Percentiles rank a stretch among this genome's conserved stretches.
phyloP scores from a whole-genome alignment of 73 alveolate genomes.

The Durusdinium trenchii region DNA sequence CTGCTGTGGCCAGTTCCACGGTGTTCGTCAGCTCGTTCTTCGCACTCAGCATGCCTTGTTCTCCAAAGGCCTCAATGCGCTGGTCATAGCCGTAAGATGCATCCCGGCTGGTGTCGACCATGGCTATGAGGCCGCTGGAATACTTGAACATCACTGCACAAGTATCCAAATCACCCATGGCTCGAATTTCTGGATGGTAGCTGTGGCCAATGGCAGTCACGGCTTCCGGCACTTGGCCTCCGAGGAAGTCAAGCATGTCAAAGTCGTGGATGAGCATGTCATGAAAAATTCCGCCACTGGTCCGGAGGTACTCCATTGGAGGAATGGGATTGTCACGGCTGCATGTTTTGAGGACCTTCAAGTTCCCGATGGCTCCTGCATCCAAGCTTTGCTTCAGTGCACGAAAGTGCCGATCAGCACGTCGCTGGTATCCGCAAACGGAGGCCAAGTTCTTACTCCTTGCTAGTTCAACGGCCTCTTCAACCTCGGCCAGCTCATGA shows the following conservation, averaged over 20 bases:
- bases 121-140: constrained; percentile 64
- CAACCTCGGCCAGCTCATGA: constrained; percentile 89
- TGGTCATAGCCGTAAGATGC: constrained; percentile 91
- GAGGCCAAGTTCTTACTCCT: constrained; percentile 54
- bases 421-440: constrained; percentile 87
- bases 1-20: constrained; percentile 46
- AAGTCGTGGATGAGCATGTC: constrained; percentile 96
- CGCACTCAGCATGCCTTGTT: constrained; percentile 61
- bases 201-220: constrained; percentile 85
- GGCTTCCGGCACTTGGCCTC: constrained; percentile 80
- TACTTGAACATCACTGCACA: constrained; percentile 75
- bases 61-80: constrained; percentile 81
- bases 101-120: constrained; percentile 94
- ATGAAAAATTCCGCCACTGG: constrained; percentile 95
- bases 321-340: constrained; percentile 94
- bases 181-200: constrained; percentile 66
- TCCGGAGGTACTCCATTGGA: constrained; percentile 78
- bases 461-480: constrained; percentile 74
- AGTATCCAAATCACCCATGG: constrained; percentile 58
- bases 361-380: constrained; percentile 87
- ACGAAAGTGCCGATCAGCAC: constrained; percentile 82
- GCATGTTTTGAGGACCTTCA: constrained; percentile 71
- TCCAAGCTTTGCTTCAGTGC: constrained; percentile 78
- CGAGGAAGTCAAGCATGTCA: constrained; percentile 90
- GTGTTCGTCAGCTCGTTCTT: constrained; percentile 54